Conservation (phyloP, 2,329 filamentous ascomycete genomes). For the Juglanconis juglandina region DNA sequence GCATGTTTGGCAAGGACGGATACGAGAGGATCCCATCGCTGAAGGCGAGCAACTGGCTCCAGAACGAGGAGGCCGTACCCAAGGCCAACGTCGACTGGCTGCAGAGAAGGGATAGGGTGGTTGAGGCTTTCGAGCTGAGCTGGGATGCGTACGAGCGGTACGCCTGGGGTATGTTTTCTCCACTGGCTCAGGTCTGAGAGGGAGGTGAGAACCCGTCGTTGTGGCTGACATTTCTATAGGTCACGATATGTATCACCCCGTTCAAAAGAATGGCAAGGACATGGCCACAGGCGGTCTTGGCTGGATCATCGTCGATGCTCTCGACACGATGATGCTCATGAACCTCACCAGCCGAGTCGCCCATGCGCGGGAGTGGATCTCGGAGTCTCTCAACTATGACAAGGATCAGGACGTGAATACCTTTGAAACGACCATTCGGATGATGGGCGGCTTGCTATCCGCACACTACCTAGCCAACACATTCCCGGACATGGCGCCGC, state of each 20-base stretch:
- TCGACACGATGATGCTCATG: conserved; percentile 98
- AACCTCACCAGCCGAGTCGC: conserved; percentile 83
- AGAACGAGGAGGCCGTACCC: conserved; percentile 41
- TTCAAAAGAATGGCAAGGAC: conserved; percentile 72
- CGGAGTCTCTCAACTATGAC: conserved; percentile 76
- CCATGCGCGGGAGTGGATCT: conserved; percentile 85
- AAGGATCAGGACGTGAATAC: conserved; percentile 95
- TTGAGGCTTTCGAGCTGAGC: conserved; percentile 84
- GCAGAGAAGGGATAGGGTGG: conserved; percentile 73
- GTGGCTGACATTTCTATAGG: conserved; percentile 44
- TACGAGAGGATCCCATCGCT: conserved; percentile 34
- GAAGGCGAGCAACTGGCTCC: conserved; percentile 56
- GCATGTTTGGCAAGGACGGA: conserved; percentile 46
- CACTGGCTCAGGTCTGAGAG: background rate
- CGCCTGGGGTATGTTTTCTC: conserved; percentile 73
- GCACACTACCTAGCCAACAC: conserved; percentile 91
- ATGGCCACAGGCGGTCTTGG: conserved; percentile 89
- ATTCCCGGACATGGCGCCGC: conserved; percentile 74
- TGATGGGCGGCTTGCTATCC: conserved; percentile 88
- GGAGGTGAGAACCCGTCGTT: background rate
- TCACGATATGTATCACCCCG: conserved; percentile 81
- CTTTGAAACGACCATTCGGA: conserved; percentile 96
- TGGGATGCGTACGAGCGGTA: conserved; percentile 92
- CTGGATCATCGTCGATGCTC: conserved; percentile 95
- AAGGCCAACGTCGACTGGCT: conserved; percentile 65